Evolutionary conservation across 1,139 yeast genomes (phyloP).

Genomic region (Sugiyamaella pinicola): DNA sequence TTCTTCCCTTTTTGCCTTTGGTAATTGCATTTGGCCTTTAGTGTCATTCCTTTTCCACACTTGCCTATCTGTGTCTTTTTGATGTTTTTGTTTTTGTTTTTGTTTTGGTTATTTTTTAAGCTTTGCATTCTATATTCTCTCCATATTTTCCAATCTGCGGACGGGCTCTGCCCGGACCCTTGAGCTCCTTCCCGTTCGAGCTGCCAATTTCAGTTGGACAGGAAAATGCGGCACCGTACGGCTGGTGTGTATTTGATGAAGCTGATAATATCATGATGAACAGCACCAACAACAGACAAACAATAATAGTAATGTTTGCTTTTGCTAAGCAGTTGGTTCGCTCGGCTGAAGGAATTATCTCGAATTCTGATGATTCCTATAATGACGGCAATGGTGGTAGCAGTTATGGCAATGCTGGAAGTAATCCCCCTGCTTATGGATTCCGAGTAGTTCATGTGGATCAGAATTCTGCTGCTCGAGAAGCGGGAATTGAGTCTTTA

Average conservation of each 20-base stretch:
- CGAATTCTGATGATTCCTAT: slow-evolving; percentile 14
- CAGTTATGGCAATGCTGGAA: slow-evolving; percentile 20
- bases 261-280: too few relatives aligned
- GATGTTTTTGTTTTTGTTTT: neutral
- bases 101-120: neutral
- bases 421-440: slow-evolving; percentile 47
- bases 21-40: neutral
- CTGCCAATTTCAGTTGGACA: too few relatives aligned
- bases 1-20: neutral
- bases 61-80: neutral
- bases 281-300: neutral
- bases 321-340: slow-evolving; percentile 84
- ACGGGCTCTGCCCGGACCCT: neutral
- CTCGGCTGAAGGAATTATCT: slow-evolving; percentile 58
- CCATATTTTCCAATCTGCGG: neutral
- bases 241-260: too few relatives aligned
- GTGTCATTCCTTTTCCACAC: neutral
- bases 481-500: slow-evolving; percentile 70
- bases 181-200: too few relatives aligned
- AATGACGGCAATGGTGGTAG: neutral
- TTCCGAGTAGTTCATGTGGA: slow-evolving; percentile 58
- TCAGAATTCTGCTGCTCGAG: slow-evolving; percentile 47
- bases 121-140: neutral
- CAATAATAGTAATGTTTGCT: too few relatives aligned
- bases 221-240: too few relatives aligned